These are phyloP conservation scores for Rhododendron mucronatum DNA, from an alignment of 148 eudicot species.

Conservation along the genomic window DNA sequence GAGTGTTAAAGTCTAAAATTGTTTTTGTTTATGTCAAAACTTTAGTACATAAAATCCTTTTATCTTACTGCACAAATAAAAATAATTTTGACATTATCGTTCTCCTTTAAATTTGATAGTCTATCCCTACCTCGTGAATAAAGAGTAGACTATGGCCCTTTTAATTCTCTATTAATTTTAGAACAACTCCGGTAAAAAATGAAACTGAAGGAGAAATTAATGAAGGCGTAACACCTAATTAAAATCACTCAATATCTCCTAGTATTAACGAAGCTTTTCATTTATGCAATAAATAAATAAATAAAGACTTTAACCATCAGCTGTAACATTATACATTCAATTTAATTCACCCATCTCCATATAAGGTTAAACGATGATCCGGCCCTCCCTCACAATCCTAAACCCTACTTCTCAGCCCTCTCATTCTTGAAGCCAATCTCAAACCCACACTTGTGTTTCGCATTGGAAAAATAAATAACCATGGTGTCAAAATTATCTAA, in stretches of 20 bases:
- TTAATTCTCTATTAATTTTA: not conserved
- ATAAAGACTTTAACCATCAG: not conserved
- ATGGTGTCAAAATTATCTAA: not conserved
- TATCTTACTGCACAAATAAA: too few relatives aligned
- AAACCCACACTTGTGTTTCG: not conserved
- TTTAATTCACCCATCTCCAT: not conserved
- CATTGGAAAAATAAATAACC: not conserved
- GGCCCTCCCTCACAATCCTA: not conserved
- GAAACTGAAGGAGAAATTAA: not conserved
- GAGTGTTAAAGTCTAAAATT: too few relatives aligned
- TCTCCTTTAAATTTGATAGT: too few relatives aligned
- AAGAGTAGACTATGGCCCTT: not conserved
- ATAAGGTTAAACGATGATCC: not conserved
- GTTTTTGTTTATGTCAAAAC: accelerated
- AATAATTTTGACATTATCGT: too few relatives aligned
- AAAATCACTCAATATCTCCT: not conserved
- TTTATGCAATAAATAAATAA: not conserved
- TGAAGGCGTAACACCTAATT: not conserved
- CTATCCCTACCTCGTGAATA: too few relatives aligned
- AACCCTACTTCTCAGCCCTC: not conserved
- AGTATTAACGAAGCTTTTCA: not conserved
- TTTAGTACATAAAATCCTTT: too few relatives aligned
- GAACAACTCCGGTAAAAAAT: not conserved
- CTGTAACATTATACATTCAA: not conserved
- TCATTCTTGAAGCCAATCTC: not conserved